These are phyloP conservation scores for Phytophthora hibernalis DNA, from an alignment of 352 stramenopile genomes.

Conservation along the genomic window DNA sequence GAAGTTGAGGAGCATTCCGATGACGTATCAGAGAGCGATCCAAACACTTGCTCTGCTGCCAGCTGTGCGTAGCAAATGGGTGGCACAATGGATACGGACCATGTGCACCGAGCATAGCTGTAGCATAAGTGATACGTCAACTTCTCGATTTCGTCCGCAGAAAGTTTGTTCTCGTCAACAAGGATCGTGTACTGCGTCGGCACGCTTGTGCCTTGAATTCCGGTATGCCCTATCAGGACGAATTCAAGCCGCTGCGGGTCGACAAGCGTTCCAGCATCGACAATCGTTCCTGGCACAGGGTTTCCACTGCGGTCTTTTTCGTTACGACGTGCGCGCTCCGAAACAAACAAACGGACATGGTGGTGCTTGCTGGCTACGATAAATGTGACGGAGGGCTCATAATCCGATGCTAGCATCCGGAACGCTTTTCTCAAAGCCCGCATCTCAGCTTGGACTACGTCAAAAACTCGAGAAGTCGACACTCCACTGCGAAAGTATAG, in stretches of 20 bases:
- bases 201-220: conserved; percentile 71
- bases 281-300: conserved; percentile 50
- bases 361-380: conserved; percentile 78
- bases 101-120: conserved; percentile 73
- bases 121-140: conserved; percentile 68
- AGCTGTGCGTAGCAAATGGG: conserved; percentile 76
- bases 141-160: conserved; percentile 45
- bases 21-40: neutral
- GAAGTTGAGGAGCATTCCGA: conserved; percentile 1
- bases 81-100: conserved; percentile 72
- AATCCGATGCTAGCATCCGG: conserved; percentile 52
- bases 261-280: conserved; percentile 64
- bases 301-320: conserved; percentile 58
- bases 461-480: conserved; percentile 64
- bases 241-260: conserved; percentile 76
- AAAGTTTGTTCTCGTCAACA: conserved; percentile 62
- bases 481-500: conserved; percentile 81
- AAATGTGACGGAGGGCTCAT: conserved; percentile 70
- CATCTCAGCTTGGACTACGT: conserved; percentile 68
- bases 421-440: conserved; percentile 65
- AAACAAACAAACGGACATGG: conserved; percentile 63
- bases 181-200: conserved; percentile 75
- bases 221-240: conserved; percentile 72
- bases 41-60: conserved; percentile 49
- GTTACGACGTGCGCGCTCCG: conserved; percentile 8